Conservation (phyloP, 2,329 filamentous ascomycete genomes). For the Hymenoscyphus fraxineus region DNA sequence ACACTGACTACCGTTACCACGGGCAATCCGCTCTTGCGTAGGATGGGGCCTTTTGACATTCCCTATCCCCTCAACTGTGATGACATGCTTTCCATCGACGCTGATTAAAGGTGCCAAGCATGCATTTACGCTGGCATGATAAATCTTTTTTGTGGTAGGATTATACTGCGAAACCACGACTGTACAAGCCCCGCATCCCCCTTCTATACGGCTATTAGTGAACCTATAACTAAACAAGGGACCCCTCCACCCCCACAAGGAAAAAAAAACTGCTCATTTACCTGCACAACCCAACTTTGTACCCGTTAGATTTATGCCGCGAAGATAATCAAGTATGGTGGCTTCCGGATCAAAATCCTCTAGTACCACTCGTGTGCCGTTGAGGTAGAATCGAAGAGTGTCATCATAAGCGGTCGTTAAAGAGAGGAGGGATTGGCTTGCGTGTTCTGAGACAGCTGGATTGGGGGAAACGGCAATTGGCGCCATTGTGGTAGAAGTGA, state of each 20-base stretch:
- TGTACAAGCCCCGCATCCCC: conserved; percentile 93
- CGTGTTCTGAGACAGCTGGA: conserved; percentile 28
- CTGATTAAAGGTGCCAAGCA: conserved; percentile 90
- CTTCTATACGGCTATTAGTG: conserved; percentile 82
- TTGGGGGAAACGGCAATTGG: conserved; percentile 53
- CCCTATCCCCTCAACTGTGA: conserved; percentile 95
- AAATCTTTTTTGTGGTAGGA: conserved; percentile 78
- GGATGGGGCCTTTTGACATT: conserved; percentile 84
- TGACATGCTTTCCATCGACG: conserved; percentile 95
- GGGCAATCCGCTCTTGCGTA: conserved; percentile 84
- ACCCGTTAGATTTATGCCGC: conserved; percentile 88
- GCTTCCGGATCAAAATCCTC: conserved; percentile 87
- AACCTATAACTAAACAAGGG: too few relatives aligned
- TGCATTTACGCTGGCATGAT: conserved; percentile 95
- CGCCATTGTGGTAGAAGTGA: conserved; percentile 43
- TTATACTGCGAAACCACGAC: conserved; percentile 93
- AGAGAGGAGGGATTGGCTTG: conserved; percentile 45
- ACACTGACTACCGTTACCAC: conserved; percentile 88
- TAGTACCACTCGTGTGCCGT: conserved; percentile 83
- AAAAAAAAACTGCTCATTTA: too few relatives aligned
- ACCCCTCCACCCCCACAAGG: too few relatives aligned
- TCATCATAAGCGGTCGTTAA: conserved; percentile 80
- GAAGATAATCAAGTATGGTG: conserved; percentile 87
- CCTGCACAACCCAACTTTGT: conserved; percentile 56
- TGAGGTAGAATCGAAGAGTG: conserved; percentile 87